These are phyloP conservation scores for Pleurotus cornucopiae DNA, from an alignment of 768 basidiomycete genomes.

Conservation along the genomic window DNA sequence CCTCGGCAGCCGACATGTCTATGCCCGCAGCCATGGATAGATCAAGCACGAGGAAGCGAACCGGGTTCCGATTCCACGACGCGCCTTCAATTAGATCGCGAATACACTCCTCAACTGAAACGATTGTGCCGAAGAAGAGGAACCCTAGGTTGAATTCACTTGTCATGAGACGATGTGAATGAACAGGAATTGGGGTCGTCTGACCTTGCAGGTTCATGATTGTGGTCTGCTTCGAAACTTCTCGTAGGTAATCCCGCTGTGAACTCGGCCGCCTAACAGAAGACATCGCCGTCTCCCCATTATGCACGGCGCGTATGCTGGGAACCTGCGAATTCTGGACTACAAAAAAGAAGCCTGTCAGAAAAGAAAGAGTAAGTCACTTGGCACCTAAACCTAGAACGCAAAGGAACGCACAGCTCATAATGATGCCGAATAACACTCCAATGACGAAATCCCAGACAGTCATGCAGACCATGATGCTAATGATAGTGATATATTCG, in stretches of 20 bases:
- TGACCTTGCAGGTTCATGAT: constrained; percentile 82
- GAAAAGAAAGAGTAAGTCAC: neutral
- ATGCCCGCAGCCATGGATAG: constrained; percentile 83
- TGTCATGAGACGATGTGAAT: neutral
- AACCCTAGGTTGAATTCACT: constrained; percentile 47
- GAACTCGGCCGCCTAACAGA: constrained; percentile 86
- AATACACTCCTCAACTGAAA: constrained; percentile 84
- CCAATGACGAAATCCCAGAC: constrained; percentile 93
- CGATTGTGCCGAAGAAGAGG: constrained; percentile 92
- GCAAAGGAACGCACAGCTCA: constrained; percentile 62
- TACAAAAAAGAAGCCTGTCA: constrained; percentile 89
- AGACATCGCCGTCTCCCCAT: constrained; percentile 81
- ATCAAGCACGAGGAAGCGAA: constrained; percentile 89
- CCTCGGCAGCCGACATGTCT: constrained; percentile 94
- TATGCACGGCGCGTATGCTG: constrained; percentile 81
- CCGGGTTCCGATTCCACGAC: constrained; percentile 67
- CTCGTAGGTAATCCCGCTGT: constrained; percentile 87
- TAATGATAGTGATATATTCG: constrained; percentile 80
- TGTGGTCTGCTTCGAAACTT: constrained; percentile 88
- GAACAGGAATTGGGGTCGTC: neutral
- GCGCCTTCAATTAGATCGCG: constrained; percentile 68
- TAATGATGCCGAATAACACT: constrained; percentile 86
- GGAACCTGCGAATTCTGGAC: constrained; percentile 84
- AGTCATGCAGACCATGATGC: constrained; percentile 92
- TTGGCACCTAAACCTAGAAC: neutral